Evolutionary conservation across 495 filamentous ascomycete genomes (phyloP).

Genomic region (Xylaria sp.): DNA sequence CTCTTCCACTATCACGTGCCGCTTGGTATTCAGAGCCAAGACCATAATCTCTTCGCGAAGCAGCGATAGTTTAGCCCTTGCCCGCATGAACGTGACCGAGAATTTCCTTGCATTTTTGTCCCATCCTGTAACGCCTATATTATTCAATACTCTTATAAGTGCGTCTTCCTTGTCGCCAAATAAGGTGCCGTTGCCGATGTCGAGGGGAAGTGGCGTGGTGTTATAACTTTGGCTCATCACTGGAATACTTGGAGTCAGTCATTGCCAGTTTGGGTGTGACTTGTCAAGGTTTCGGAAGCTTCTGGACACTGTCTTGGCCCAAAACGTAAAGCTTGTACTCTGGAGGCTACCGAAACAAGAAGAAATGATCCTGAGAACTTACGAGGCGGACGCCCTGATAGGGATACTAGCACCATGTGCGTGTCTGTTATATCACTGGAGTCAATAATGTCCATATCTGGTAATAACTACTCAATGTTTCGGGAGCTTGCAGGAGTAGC

Average conservation of each 20-base stretch:
- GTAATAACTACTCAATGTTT: no score
- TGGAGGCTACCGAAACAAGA: no score
- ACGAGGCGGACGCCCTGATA: constrained; percentile 18
- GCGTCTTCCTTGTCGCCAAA: constrained; percentile 50
- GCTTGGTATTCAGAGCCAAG: constrained; percentile 59
- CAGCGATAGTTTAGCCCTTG: constrained; percentile 56
- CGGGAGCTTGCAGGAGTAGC: no score
- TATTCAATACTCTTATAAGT: constrained; percentile 49
- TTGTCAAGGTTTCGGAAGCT: no score
- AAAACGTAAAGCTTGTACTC: no score
- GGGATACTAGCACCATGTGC: constrained; percentile 6
- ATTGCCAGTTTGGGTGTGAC: no score
- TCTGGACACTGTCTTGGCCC: no score
- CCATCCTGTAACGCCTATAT: constrained; percentile 64
- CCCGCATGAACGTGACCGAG: constrained; percentile 53
- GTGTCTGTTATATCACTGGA: no score
- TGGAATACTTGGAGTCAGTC: no score
- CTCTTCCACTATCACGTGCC: constrained; percentile 51
- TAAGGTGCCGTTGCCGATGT: constrained; percentile 60
- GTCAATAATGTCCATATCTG: no score
- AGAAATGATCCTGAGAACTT: no score
- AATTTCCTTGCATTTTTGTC: constrained; percentile 50
- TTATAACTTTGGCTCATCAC: constrained; percentile 16
- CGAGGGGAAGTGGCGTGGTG: constrained; percentile 60
- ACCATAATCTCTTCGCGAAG: constrained; percentile 66